phyloP scores from a whole-genome alignment of 2,329 filamentous ascomycete genomes.

The Neonectria hederae region DNA sequence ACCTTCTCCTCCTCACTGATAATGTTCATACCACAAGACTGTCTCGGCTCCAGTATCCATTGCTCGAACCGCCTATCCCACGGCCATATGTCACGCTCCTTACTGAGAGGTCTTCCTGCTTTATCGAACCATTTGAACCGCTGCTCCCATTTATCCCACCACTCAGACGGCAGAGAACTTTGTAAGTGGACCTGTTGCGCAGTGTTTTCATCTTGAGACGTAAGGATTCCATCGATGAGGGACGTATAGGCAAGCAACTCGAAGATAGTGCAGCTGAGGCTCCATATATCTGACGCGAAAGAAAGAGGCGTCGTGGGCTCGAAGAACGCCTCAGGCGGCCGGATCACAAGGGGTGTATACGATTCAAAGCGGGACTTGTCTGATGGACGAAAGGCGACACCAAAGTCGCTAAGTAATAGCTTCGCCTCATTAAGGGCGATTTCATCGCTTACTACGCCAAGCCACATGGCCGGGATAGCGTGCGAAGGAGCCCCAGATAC shows the following conservation, averaged over 20 bases:
- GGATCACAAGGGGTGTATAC: slow-evolving; percentile 42
- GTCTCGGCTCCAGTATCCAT: slow-evolving; percentile 21
- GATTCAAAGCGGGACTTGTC: slow-evolving; percentile 39
- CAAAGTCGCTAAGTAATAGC: slow-evolving; percentile 47
- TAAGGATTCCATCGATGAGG: slow-evolving; percentile 31
- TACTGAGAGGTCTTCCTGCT: slow-evolving; percentile 20
- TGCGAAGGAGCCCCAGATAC: slow-evolving; percentile 42
- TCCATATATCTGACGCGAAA: slow-evolving; percentile 52
- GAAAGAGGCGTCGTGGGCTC: slow-evolving; percentile 46
- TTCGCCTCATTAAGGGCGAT: slow-evolving; percentile 40
- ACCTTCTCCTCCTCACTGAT: slow-evolving; percentile 5
- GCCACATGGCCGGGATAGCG: slow-evolving; percentile 45
- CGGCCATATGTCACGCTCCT: slow-evolving; percentile 9
- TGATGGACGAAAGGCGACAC: slow-evolving; percentile 45
- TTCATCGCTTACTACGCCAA: slow-evolving; percentile 46
- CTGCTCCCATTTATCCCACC: slow-evolving; percentile 36
- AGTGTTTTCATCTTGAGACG: slow-evolving; percentile 26
- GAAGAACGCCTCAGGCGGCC: slow-evolving; percentile 50
- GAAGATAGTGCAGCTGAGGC: slow-evolving; percentile 50
- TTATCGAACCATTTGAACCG: slow-evolving; percentile 34
- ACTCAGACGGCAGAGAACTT: slow-evolving; percentile 30
- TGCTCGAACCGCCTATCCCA: slow-evolving; percentile 23
- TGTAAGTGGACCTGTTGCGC: slow-evolving; percentile 34
- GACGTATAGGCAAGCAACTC: slow-evolving; percentile 43
- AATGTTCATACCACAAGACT: slow-evolving; percentile 1